These are phyloP conservation scores for Fremontodendron californicum DNA, from an alignment of 345 rosid species.

Conservation along the genomic window DNA sequence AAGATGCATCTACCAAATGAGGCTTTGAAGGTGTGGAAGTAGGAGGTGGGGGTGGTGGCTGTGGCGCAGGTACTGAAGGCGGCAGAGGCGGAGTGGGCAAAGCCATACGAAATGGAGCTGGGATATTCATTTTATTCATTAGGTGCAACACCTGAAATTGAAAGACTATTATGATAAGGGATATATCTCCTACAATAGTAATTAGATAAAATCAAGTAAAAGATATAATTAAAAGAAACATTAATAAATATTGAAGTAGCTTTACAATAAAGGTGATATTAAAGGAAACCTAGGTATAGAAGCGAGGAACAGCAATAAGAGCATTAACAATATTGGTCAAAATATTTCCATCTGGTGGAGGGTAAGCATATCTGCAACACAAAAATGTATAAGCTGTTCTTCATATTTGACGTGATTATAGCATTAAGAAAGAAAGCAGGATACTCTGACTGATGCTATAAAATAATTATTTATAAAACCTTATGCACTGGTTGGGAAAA, in stretches of 20 bases:
- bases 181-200: not conserved
- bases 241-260: not conserved
- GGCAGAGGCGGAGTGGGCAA: slow-evolving; percentile 91
- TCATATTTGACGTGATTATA: not conserved
- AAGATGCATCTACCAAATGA: slow-evolving; percentile 47
- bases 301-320: slow-evolving; percentile 90
- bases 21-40: slow-evolving; percentile 30
- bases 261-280: not conserved
- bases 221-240: not conserved
- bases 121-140: slow-evolving; percentile 99
- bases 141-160: slow-evolving; percentile 74
- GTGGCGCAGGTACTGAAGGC: slow-evolving; percentile 43
- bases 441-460: not conserved
- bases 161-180: not conserved
- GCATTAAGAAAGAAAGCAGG: slow-evolving; percentile 1
- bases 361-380: slow-evolving; percentile 81
- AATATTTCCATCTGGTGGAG: slow-evolving; percentile 95
- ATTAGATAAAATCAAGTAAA: slow-evolving; percentile 1
- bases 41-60: slow-evolving; percentile 40
- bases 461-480: not conserved
- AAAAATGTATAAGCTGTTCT: not conserved
- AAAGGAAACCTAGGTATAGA: slow-evolving; percentile 81
- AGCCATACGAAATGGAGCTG: slow-evolving; percentile 85
- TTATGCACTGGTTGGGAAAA: not conserved
- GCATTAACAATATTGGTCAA: slow-evolving; percentile 94